Evolutionary conservation across 371 early-diverging fungal genomes (phyloP).

Genomic region (Mortierella sp.): DNA sequence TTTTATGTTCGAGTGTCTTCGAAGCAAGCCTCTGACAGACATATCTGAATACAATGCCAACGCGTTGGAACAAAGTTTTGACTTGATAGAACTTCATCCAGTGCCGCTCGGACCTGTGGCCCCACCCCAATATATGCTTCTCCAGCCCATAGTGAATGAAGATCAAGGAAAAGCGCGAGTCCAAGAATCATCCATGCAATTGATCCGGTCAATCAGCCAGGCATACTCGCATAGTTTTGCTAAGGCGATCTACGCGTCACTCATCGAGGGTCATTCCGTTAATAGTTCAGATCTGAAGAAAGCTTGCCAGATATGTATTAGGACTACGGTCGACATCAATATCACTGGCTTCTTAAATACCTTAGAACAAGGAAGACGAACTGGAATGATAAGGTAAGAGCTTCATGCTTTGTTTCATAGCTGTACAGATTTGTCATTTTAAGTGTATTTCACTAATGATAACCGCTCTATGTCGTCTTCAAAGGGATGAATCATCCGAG

Average conservation of each 20-base stretch:
- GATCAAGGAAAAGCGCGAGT: conserved; percentile 45
- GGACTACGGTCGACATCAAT: conserved; percentile 77
- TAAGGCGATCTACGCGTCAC: conserved; percentile 72
- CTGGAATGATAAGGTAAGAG: conserved; percentile 58
- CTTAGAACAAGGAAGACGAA: conserved; percentile 64
- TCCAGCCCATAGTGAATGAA: conserved; percentile 50
- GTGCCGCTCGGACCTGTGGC: conserved; percentile 26
- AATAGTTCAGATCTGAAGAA: conserved; percentile 71
- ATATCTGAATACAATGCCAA: conserved; percentile 34
- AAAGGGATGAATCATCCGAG: conserved; percentile 62
- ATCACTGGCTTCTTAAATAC: conserved; percentile 82
- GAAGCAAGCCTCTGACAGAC: conserved; percentile 61
- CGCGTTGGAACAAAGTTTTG: conserved; percentile 25
- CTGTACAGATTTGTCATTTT: not conserved
- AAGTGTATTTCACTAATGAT: not conserved
- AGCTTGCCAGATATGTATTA: conserved; percentile 73
- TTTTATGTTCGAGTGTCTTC: conserved; percentile 69
- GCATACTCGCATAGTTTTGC: conserved; percentile 71
- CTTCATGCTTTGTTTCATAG: not conserved
- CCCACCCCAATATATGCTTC: conserved; percentile 29
- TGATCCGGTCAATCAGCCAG: conserved; percentile 50
- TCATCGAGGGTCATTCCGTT: conserved; percentile 72
- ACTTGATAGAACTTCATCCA: conserved; percentile 44
- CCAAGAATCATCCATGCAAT: conserved; percentile 46
- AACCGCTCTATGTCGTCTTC: not conserved